These are phyloP conservation scores for Tetradesmus lagerheimii DNA, from an alignment of 139 green algal genomes.

Conservation along the genomic window DNA sequence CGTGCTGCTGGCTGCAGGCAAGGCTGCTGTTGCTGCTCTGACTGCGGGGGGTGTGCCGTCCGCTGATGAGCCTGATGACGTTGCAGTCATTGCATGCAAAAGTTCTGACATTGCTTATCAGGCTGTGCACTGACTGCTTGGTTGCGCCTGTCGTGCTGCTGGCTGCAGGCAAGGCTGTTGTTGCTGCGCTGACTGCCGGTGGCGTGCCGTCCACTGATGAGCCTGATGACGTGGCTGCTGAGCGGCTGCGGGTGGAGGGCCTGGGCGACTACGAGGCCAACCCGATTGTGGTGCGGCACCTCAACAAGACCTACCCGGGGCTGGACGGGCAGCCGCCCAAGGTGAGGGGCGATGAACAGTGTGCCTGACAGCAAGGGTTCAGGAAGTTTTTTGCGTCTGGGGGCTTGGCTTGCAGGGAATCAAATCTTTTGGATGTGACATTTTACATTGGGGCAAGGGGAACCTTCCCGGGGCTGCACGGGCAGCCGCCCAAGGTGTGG, in stretches of 20 bases:
- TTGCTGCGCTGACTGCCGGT: slow-evolving; percentile 9
- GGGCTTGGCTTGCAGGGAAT: no score
- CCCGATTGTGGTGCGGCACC: slow-evolving; percentile 82
- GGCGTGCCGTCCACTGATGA: neutral
- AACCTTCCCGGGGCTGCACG: slow-evolving; percentile 76
- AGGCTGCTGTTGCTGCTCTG: neutral
- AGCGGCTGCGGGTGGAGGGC: slow-evolving; percentile 42
- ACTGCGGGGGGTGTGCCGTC: neutral
- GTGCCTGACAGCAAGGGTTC: neutral
- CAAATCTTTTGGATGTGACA: no score
- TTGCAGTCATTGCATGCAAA: no score
- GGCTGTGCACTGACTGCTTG: neutral
- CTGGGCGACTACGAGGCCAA: slow-evolving; percentile 40
- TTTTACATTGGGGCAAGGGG: no score
- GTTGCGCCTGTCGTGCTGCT: neutral
- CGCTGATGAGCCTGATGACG: slow-evolving; percentile 43
- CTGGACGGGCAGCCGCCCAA: slow-evolving; percentile 70
- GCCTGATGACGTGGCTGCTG: slow-evolving; percentile 46
- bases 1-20: neutral
- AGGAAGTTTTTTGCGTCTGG: neutral
- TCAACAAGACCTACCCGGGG: slow-evolving; percentile 84
- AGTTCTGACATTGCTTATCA: no score
- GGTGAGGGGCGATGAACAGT: neutral
- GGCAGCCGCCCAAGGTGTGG: slow-evolving; percentile 63
- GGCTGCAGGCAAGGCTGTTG: neutral